Base-by-base conservation (phyloP, 768 basidiomycete species). In the Clitopilus passeckerianus region DNA sequence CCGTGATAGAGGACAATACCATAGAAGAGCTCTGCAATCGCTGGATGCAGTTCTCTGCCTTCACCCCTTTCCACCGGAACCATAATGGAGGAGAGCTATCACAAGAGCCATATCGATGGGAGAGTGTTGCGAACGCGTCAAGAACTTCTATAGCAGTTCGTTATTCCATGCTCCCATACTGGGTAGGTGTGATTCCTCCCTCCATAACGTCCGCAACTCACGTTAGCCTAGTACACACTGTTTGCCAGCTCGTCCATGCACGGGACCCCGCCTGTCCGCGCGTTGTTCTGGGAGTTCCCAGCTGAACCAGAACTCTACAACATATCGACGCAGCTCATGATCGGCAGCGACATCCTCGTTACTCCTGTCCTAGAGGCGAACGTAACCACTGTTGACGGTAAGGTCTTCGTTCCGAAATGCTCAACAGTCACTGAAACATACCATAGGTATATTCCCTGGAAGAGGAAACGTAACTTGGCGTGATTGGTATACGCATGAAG, bases 41-140 rank as follows among this genome's bases (percentile, higher is more conserved):
- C 16, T 93, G 91, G 91, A 91, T 90, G 90, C 86, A 88, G 69
- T 79, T 92, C n/a, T 79, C 87, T 2, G 91, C 90, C 1, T 93
- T 93, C 69, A 80, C 81, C 24, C 91, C 91, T 5, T 93, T 93
- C 77, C 91, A 84, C 70, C 77, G 91, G 56, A 93, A 93, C 68
- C 91, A 93, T 69, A 90, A 90, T 61, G 70, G 77, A 30, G 75
- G 83, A 22, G 86, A 88, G 5, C 75, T 90, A 27, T 72, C 84
- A 16, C 91, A 92, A 68, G 90, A 92, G 65, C 89, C 90, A 1
- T 93, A 87, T 64, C 76, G 83, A 43, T 93, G 91, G 90, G 87
- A 89, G 57, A 87, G 85, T 56, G 91, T 92, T 12, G 88, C 88
- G 1, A 79, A 86, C 41, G 87, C 90, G 16, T 85, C 87, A 6